These are phyloP conservation scores for Penicillium palitans DNA, from an alignment of 2,329 filamentous ascomycete species.

Conservation along the genomic window DNA sequence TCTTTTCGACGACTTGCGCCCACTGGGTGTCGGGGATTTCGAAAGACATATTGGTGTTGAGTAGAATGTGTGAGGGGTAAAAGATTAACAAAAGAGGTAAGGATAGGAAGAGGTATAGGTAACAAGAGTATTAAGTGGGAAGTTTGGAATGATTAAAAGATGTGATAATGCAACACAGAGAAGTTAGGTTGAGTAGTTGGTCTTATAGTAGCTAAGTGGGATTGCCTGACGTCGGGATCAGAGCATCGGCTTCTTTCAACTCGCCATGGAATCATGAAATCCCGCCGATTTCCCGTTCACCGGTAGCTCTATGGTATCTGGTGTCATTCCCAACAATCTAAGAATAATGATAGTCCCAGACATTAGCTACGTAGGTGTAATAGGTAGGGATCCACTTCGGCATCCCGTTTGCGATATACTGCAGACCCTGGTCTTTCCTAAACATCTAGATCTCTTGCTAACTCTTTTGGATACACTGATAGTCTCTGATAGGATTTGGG, in stretches of 20 bases:
- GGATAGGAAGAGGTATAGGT: not conserved
- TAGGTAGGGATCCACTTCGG: not conserved
- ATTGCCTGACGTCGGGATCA: not conserved
- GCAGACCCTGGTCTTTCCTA: not conserved
- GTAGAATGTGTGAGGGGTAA: not conserved
- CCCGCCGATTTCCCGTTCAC: not conserved
- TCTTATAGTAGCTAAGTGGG: not conserved
- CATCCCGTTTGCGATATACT: not conserved
- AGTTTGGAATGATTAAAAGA: not conserved
- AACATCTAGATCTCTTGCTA: not conserved
- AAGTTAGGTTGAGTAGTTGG: not conserved
- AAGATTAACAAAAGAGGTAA: not conserved
- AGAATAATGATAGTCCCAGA: not conserved
- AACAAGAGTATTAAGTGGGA: not conserved
- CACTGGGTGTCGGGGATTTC: constrained; percentile 77
- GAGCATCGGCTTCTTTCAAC: not conserved
- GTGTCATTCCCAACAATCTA: not conserved
- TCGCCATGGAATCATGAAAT: not conserved
- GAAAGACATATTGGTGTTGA: constrained; percentile 12
- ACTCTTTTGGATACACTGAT: not conserved
- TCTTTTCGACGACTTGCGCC: constrained; percentile 87
- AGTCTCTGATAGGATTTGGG: not conserved
- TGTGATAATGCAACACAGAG: not conserved
- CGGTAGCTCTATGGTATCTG: not conserved
- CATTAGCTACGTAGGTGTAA: not conserved